Evolutionary conservation across 169 alveolate species (phyloP).

Genomic region (Cryptosporidium baileyi): DNA sequence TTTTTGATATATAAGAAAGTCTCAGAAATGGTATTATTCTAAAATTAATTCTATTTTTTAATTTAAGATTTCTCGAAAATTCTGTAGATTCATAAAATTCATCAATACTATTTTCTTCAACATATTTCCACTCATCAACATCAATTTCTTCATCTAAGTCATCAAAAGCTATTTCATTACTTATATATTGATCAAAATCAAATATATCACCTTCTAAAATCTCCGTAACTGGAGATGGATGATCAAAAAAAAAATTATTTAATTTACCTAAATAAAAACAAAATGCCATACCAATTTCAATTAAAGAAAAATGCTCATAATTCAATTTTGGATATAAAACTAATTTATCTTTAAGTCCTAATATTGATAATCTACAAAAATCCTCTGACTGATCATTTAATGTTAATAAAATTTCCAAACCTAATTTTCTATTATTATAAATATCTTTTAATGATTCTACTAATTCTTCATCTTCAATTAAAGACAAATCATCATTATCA

Average conservation of each 20-base stretch:
- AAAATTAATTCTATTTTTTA: background rate
- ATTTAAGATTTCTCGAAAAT: too few species aligned
- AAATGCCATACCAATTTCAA: constrained; percentile 12
- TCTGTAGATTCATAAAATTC: background rate
- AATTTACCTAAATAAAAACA: constrained; percentile 4
- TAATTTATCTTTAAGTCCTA: background rate
- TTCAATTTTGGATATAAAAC: constrained; percentile 9
- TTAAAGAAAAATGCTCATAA: constrained; percentile 6
- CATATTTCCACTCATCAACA: background rate
- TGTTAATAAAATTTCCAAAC: background rate
- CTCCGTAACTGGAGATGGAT: constrained; percentile 58
- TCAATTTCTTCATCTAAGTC: background rate
- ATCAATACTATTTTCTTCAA: background rate
- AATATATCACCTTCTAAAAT: constrained; percentile 28
- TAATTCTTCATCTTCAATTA: background rate
- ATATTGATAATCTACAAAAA: background rate
- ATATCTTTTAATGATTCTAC: background rate
- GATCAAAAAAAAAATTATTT: constrained; percentile 6
- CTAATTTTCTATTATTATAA: background rate
- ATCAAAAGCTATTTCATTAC: background rate
- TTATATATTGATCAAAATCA: background rate
- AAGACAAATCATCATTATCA: background rate
- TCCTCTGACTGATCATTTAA: background rate
- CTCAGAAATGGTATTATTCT: constrained; percentile 15
- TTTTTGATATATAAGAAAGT: constrained; percentile 1